Evolutionary conservation across 2,329 filamentous ascomycete species (phyloP).

Genomic region (Emericellopsis cladophorae): DNA sequence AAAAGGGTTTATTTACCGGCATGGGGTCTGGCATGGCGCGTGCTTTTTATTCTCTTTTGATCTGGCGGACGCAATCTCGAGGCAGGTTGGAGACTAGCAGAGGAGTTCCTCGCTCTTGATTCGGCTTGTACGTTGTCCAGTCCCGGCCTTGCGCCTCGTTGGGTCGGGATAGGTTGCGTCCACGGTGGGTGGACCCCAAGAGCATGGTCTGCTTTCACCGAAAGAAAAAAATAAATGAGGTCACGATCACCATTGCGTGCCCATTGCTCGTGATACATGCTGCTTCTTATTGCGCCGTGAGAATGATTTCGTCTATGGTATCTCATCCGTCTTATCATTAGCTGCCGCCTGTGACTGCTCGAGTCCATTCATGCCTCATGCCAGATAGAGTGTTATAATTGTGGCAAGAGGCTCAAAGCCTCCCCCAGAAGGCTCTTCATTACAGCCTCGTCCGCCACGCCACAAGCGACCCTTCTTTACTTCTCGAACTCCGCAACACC

Average conservation of each 20-base stretch:
- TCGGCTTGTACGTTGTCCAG: slow-evolving; percentile 22
- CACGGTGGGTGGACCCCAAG: slow-evolving; percentile 10
- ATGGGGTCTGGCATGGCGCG: background rate
- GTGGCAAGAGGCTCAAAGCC: no score
- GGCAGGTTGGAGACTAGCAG: background rate
- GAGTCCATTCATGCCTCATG: no score
- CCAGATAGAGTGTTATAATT: no score
- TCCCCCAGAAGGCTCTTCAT: no score
- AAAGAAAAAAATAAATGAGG: slow-evolving; percentile 22
- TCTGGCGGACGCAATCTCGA: background rate
- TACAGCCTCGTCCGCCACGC: no score
- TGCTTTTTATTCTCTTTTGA: background rate
- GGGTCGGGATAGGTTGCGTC: slow-evolving; percentile 16
- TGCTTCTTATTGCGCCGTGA: no score
- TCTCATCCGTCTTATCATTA: no score
- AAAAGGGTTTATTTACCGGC: background rate
- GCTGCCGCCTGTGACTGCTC: no score
- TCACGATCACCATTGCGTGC: slow-evolving; percentile 17
- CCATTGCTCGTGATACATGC: background rate
- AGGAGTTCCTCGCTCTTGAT: slow-evolving; percentile 12
- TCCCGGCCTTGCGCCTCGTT: slow-evolving; percentile 21
- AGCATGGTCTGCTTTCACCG: no score
- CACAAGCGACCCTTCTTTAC: no score
- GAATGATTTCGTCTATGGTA: no score
- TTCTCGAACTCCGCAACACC: no score